Evolutionary conservation across 2,329 filamentous ascomycete species (phyloP), one percentile per base, ranked within the genome.

Genomic region (Monosporascus sp.): DNA sequence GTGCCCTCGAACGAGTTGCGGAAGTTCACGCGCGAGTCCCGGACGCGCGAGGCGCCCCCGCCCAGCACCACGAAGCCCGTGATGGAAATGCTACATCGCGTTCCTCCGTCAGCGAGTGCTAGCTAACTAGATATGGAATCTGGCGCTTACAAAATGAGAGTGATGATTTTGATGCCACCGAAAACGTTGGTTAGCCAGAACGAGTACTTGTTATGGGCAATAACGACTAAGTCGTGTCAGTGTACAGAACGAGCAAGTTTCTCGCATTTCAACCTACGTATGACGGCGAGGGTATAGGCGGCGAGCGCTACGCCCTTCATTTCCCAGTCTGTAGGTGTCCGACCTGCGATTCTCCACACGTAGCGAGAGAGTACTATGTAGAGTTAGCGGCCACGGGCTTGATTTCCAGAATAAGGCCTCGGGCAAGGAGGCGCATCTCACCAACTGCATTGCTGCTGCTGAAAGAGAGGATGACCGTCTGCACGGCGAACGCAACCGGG

Each of bases 261-360:
- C 24, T 24, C 3, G 17, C 8, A 11, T 35, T 52, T 5, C 45
- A 11, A 72, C 78, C 57, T 61, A 81, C 81, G 72, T 1, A 85
- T 56, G 1, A 79, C 72, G 3, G 84, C 82, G 0, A 84, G 61
- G 0, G 80, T 85, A 60, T 87, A 88, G 0, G 76, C 79, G 1
- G 81, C 84, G 24, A 88, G 70, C 0, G 86, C 86, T 3, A 88
- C 79, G 1, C 85, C 86, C 62, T 88, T 88, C 50, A 80, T 65
- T 61, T 88, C 73, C 86, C 85, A 89, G n/a, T 73, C 70, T 0
- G 78, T 77, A 0, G 81, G 78, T 0, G 66, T 68, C 0, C 71
- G 65, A 0, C 75, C 79, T 1, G 72, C 77, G 44, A 84, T 81
- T 8, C 76, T 74, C 67, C 81, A 89, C 0, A 88, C 65, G 58